Evolutionary conservation across 495 filamentous ascomycete species (phyloP).

Genomic region (Annulohypoxylon nitens): DNA sequence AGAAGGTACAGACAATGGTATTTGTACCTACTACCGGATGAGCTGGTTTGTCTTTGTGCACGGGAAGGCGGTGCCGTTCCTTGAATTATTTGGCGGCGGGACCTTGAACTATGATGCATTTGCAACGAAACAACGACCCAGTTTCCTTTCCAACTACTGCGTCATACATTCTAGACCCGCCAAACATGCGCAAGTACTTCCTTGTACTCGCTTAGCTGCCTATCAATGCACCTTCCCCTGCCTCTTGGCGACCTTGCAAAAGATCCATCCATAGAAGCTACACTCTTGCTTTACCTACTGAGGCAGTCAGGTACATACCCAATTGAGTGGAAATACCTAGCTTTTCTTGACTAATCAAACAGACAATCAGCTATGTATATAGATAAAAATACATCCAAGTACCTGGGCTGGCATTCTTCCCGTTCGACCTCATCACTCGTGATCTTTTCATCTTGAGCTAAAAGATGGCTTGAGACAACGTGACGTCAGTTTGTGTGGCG

Average conservation of each 20-base stretch:
- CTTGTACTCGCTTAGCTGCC: not conserved
- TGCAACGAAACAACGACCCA: constrained; percentile 46
- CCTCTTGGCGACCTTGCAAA: not conserved
- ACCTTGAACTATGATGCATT: constrained; percentile 44
- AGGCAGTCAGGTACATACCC: not conserved
- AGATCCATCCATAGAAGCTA: not conserved
- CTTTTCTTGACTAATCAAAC: too few species aligned
- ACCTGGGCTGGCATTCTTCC: not conserved
- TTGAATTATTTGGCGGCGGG: constrained; percentile 38
- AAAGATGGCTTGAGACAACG: constrained; percentile 12
- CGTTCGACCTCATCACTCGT: constrained; percentile 14
- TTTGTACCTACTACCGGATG: not conserved
- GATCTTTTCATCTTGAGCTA: constrained; percentile 31
- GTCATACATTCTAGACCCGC: constrained; percentile 43
- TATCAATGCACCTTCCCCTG: constrained; percentile 2
- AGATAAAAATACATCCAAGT: not conserved
- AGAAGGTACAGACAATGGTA: not conserved
- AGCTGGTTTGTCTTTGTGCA: constrained; percentile 36
- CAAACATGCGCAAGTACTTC: constrained; percentile 21
- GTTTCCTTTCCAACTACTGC: constrained; percentile 37
- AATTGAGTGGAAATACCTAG: not conserved
- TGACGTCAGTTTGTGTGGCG: constrained; percentile 46
- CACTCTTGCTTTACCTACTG: not conserved
- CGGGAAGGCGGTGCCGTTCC: constrained; percentile 41
- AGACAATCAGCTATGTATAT: not conserved